Base-by-base conservation (phyloP, 257 asterid species). In the Leptodermis oblonga region DNA sequence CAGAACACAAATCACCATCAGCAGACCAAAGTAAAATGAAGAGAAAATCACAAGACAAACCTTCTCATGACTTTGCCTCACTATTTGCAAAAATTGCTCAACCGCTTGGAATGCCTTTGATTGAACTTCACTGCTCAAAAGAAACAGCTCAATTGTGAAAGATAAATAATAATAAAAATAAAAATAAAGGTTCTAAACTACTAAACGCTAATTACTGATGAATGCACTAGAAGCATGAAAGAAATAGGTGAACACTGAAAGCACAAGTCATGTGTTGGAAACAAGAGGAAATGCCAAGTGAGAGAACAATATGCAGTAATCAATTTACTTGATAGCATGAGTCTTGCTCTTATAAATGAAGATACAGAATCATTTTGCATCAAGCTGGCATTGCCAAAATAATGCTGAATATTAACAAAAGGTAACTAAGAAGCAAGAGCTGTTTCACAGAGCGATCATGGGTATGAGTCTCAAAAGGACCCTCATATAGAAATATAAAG, bases 61-160 rank as follows among this genome's bases (percentile, higher is more conserved):
- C 96, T 88, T 88, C 36, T 89, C 96, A 67, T 88, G 82, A 73
- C 76, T 69, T 69, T 90, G 95, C 77, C 84, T 93, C 87, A 93
- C 91, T 79, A 89, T 62, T 73, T 88, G 96, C 88, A 93, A 73
- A 81, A 93, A 93, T 63, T 90, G 99, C 68, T 93, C 99, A 74
- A 89, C 97, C 12, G 96, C 96, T 87, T 88, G 86, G 79, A 87
- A 90, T 71, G 97, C 97, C 81, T 93, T 89, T 55, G 88, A 82
- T 68, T 96, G 90, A 64, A 93, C 97, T 52, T 93, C 96, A 69
- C 99, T 93, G 86, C 53, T 49, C 76, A 42, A 56, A 30, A 66
- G 66, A n/a, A n/a, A 53, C 42, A 54, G 51, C 62, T 70, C 33
- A 45, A 62, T 33, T 36, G 49, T 65, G 13, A 60, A n/a, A n/a